A percentile compares a stretch with the other conserved stretches of the same genome.
Conservation (phyloP, 768 basidiomycete species). For the Multifurca ochricompacta region DNA sequence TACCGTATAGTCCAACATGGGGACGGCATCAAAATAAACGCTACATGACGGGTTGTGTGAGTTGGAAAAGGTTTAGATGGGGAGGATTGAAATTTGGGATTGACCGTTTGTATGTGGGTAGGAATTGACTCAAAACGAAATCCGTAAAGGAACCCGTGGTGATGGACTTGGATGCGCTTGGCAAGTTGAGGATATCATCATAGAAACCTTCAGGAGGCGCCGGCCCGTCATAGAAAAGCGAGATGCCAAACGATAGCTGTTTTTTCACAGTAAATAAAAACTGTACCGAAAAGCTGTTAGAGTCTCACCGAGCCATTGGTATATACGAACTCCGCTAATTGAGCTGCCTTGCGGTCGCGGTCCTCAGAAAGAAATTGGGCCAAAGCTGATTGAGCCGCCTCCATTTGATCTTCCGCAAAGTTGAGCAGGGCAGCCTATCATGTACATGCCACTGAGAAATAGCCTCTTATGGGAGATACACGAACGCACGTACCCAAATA, state of each 20-base stretch:
- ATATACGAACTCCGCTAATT: neutral
- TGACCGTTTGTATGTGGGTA: conserved; percentile 19
- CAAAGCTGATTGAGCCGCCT: neutral
- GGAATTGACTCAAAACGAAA: conserved; percentile 29
- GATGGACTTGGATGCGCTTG: conserved; percentile 28
- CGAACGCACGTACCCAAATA: conserved; percentile 10
- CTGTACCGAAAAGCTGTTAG: conserved; percentile 30
- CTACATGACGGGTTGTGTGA: conserved; percentile 15
- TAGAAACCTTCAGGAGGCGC: conserved; percentile 38
- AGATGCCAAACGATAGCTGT: neutral
- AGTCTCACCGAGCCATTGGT: neutral
- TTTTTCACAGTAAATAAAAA: conserved; percentile 22
- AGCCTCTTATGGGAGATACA: neutral
- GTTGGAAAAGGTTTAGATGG: neutral
- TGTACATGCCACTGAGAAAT: neutral
- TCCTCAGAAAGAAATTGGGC: neutral
- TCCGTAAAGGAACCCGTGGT: conserved; percentile 32
- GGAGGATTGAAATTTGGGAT: neutral
- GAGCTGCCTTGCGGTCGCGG: conserved; percentile 3
- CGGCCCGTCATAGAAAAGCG: conserved; percentile 50
- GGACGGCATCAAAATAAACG: neutral
- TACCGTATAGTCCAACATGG: neutral
- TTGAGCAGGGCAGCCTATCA: neutral
- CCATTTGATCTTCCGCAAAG: neutral
- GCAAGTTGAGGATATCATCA: conserved; percentile 38